Conservation (phyloP, 164 flowering plant genomes). For the Piper betle region DNA sequence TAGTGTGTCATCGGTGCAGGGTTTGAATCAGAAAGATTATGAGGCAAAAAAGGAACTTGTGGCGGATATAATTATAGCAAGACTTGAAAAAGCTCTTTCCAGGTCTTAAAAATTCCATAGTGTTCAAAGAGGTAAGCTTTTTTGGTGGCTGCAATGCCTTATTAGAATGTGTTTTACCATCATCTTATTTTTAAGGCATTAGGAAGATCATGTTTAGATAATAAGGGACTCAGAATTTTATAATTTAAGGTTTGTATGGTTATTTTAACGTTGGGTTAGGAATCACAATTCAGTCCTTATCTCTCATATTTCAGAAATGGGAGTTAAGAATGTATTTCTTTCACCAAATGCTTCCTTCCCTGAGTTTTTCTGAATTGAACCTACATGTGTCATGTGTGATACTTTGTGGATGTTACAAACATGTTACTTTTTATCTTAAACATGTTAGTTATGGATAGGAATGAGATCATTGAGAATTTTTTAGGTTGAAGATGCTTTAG, state of each 20-base stretch:
- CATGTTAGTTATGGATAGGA: neutral
- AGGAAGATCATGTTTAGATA: too few species aligned
- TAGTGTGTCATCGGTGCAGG: slow-evolving; percentile 31
- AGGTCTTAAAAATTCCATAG: slow-evolving; percentile 60
- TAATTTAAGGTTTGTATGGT: too few species aligned
- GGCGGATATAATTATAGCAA: slow-evolving; percentile 69
- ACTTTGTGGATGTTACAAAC: neutral
- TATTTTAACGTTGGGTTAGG: too few species aligned
- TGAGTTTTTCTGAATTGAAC: neutral
- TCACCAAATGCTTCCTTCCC: neutral
- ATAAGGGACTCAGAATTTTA: too few species aligned
- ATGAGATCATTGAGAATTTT: too few species aligned
- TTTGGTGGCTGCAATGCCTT: neutral
- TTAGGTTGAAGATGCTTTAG: too few species aligned
- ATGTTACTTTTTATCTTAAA: neutral
- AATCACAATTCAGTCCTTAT: too few species aligned
- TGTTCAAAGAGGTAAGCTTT: slow-evolving; percentile 66
- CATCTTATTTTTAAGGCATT: neutral
- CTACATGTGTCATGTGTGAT: neutral
- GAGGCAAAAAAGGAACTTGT: slow-evolving; percentile 72
- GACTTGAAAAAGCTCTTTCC: slow-evolving; percentile 91
- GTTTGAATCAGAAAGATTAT: slow-evolving; percentile 60
- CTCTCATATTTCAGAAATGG: too few species aligned
- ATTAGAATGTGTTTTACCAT: too few species aligned
- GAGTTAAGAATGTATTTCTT: too few species aligned